Evolutionary conservation across 2,329 filamentous ascomycete species (phyloP).

Genomic region (Thelonectria blattea): DNA sequence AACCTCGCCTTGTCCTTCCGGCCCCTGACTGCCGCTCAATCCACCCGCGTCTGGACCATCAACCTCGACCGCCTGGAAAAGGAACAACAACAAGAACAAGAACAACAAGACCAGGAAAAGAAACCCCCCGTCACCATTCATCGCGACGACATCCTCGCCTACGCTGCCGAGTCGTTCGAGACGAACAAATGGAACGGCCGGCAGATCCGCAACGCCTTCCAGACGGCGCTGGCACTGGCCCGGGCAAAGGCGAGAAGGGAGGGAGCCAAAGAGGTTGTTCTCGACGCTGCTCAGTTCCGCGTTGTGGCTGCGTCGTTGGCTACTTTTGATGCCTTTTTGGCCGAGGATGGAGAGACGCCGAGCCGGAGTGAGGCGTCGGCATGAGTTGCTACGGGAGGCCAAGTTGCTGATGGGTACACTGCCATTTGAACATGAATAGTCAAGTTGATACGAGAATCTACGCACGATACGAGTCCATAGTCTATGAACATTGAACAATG

Average conservation of each 20-base stretch:
- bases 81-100: conserved; percentile 6
- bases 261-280: conserved; percentile 12
- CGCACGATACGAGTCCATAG: no score
- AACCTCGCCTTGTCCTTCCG: conserved; percentile 47
- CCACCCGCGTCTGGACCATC: conserved; percentile 35
- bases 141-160: conserved; percentile 25
- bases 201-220: conserved; percentile 42
- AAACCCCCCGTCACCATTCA: conserved; percentile 28
- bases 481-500: no score
- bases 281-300: neutral
- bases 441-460: no score
- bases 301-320: neutral
- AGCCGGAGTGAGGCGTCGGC: no score
- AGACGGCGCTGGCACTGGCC: conserved; percentile 43
- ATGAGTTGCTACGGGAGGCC: no score
- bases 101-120: conserved; percentile 16
- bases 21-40: conserved; percentile 29
- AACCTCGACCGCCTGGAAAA: conserved; percentile 27
- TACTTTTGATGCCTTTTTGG: neutral
- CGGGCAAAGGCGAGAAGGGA: conserved; percentile 40
- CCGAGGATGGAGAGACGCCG: neutral
- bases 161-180: conserved; percentile 1
- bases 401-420: no score
- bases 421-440: no score
- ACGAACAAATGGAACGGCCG: conserved; percentile 41